Percentiles rank a stretch among this genome's conserved stretches.
Conservation (phyloP, 2,329 filamentous ascomycete species). For the Hyphodiscus sp. region DNA sequence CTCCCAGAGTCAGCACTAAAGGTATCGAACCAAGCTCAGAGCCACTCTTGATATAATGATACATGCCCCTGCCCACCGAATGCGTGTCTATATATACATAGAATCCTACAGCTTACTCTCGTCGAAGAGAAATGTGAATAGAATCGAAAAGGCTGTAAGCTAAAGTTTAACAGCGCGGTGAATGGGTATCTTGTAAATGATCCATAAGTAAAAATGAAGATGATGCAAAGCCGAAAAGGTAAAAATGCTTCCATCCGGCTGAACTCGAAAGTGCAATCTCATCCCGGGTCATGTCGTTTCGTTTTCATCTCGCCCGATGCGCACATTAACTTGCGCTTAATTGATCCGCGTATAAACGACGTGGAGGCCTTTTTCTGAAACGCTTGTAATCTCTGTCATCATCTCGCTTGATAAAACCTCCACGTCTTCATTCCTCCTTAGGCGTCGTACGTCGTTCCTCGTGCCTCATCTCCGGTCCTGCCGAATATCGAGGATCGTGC, state of each 20-base stretch:
- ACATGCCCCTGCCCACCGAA: constrained; percentile 2
- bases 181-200: constrained; percentile 21
- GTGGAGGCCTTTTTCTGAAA: constrained; percentile 21
- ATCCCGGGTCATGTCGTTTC: constrained; percentile 15
- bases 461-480: constrained; percentile 26
- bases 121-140: neutral
- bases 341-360: constrained; percentile 9
- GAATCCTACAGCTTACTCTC: neutral
- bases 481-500: constrained; percentile 22
- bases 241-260: constrained; percentile 1
- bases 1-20: neutral
- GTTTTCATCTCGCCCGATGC: constrained; percentile 7
- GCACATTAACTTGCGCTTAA: constrained; percentile 6
- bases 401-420: constrained; percentile 25
- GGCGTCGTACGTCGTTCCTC: constrained; percentile 23
- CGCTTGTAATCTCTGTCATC: constrained; percentile 28
- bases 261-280: constrained; percentile 8
- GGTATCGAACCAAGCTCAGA: neutral
- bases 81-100: neutral
- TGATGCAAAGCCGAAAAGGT: constrained; percentile 11
- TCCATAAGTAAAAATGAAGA: constrained; percentile 6
- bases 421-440: constrained; percentile 19
- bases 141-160: neutral
- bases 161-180: constrained; percentile 8
- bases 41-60: constrained; percentile 2